A percentile compares a stretch with the other conserved stretches of the same genome.
These are phyloP conservation scores for Schoenoplectus tabernaemontani DNA, from an alignment of 202 grass and related monocot species.

Conservation along the genomic window DNA sequence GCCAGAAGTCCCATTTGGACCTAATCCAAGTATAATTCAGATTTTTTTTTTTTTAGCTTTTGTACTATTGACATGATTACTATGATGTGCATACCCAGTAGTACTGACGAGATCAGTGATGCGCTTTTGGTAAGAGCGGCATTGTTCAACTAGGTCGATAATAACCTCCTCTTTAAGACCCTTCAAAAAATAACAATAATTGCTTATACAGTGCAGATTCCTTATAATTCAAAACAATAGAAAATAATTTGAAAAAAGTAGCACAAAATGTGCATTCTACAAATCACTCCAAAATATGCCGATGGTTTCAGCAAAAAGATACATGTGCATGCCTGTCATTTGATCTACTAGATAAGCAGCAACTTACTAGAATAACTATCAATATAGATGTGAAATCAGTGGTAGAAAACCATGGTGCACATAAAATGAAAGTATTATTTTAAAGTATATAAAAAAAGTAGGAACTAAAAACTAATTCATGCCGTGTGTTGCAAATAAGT, in stretches of 20 bases:
- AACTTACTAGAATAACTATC: not conserved
- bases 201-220: not conserved
- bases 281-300: not conserved
- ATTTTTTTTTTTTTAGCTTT: not conserved
- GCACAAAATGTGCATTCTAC: not conserved
- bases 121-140: constrained; percentile 65
- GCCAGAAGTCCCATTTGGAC: not conserved
- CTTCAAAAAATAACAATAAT: constrained; percentile 34
- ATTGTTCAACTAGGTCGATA: constrained; percentile 88
- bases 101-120: constrained; percentile 78
- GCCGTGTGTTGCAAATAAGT: not conserved
- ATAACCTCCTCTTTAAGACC: constrained; percentile 84
- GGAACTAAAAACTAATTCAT: not conserved
- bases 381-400: not conserved
- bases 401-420: not conserved
- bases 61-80: constrained; percentile 5
- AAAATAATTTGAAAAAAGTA: not conserved
- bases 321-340: not conserved
- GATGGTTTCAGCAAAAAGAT: constrained; percentile 1
- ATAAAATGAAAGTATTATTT: not conserved
- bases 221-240: not conserved
- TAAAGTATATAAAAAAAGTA: not conserved
- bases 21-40: not conserved
- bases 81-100: constrained; percentile 42
- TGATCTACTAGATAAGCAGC: not conserved